These are phyloP conservation scores for Cucumis hystrix DNA, from an alignment of 306 rosid genomes.

Conservation along the genomic window DNA sequence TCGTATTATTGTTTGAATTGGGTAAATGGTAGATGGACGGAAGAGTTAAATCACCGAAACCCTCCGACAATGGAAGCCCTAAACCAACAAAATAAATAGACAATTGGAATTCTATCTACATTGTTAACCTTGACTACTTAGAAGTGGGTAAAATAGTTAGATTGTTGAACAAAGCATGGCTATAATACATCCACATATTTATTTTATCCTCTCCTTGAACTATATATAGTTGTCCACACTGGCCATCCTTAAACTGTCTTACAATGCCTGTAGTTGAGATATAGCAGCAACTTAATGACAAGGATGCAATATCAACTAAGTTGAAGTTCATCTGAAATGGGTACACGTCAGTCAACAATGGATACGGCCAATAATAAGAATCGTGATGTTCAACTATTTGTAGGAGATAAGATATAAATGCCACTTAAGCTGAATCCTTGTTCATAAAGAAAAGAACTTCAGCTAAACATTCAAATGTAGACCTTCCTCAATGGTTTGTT, in stretches of 20 bases:
- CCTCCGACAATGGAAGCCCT: neutral
- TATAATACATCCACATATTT: neutral
- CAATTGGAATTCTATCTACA: neutral
- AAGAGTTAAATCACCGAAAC: neutral
- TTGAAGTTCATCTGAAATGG: neutral
- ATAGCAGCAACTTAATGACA: neutral
- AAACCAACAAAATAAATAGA: neutral
- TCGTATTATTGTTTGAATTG: neutral
- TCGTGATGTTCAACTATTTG: neutral
- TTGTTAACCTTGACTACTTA: neutral
- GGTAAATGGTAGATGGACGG: neutral
- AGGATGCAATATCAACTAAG: neutral
- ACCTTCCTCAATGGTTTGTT: neutral
- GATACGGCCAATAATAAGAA: neutral
- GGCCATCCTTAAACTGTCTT: neutral
- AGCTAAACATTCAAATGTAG: neutral
- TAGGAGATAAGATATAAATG: neutral
- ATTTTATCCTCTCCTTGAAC: neutral
- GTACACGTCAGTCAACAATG: neutral
- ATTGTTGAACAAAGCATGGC: neutral
- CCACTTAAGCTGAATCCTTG: neutral
- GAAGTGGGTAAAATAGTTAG: neutral
- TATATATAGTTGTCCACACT: neutral
- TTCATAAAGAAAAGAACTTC: neutral
- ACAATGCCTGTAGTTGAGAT: neutral